These are phyloP conservation scores for Paramecium primaurelia DNA, from an alignment of 73 alveolate genomes.

Conservation along the genomic window DNA sequence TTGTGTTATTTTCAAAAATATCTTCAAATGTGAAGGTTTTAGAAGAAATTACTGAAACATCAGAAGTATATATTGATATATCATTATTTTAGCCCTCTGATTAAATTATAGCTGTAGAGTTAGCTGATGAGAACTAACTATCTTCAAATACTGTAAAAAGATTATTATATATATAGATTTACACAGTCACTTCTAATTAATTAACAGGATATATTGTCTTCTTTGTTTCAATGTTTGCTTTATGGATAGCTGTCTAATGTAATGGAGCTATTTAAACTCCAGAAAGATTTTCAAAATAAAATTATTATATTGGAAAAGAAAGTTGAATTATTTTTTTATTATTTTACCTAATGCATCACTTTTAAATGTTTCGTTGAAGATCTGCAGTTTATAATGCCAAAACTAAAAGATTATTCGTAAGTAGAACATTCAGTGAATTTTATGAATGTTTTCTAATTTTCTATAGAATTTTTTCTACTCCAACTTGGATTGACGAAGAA, in stretches of 20 bases:
- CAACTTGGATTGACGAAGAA: neutral
- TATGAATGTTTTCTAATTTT: neutral
- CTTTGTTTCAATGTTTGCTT: constrained; percentile 4
- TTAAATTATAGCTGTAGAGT: neutral
- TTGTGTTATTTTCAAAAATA: neutral
- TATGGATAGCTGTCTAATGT: constrained; percentile 31
- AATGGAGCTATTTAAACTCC: constrained; percentile 1
- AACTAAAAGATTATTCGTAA: neutral
- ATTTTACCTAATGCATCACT: neutral
- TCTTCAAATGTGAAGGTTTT: constrained; percentile 21
- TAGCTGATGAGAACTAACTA: neutral
- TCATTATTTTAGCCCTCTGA: neutral
- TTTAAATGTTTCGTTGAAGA: neutral
- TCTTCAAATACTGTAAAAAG: neutral
- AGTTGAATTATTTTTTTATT: neutral
- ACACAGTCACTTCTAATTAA: constrained; percentile 19
- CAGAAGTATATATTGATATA: neutral
- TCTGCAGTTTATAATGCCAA: neutral
- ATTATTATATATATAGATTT: neutral
- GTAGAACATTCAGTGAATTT: neutral
- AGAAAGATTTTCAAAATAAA: constrained; percentile 20
- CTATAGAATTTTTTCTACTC: neutral
- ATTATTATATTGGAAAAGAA: constrained; percentile 32
- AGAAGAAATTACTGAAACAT: neutral
- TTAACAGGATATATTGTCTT: constrained; percentile 18